These are phyloP conservation scores for Ustilago crameri DNA, from an alignment of 1,284 basidiomycete species.

Conservation along the genomic window DNA sequence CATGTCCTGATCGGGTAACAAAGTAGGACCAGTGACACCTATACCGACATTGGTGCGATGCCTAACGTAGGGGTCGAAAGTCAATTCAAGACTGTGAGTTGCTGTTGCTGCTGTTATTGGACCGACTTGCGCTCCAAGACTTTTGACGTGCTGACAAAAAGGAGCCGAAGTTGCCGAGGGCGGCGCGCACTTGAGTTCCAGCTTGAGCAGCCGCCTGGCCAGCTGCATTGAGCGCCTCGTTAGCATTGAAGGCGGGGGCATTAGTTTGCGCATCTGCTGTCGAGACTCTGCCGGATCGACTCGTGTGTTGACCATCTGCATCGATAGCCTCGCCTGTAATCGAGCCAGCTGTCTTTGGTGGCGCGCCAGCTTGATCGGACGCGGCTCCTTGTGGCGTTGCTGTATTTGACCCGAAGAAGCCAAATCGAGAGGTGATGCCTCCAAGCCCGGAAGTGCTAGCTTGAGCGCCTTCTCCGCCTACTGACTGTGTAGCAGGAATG, in stretches of 20 bases:
- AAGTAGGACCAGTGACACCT: too few relatives aligned
- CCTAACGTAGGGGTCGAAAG: not conserved
- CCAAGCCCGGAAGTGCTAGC: conserved; percentile 13
- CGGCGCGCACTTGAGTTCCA: conserved; percentile 59
- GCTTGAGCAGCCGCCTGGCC: conserved; percentile 56
- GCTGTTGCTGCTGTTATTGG: conserved; percentile 12
- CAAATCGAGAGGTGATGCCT: conserved; percentile 26
- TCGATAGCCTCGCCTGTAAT: conserved; percentile 54
- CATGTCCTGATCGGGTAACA: too few relatives aligned
- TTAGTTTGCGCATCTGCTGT: conserved; percentile 5
- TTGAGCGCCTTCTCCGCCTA: conserved; percentile 4
- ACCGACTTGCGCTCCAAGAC: conserved; percentile 42
- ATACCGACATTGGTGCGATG: not conserved
- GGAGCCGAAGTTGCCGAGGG: conserved; percentile 60
- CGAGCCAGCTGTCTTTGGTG: conserved; percentile 24
- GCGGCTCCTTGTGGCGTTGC: conserved; percentile 4
- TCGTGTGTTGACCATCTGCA: conserved; percentile 37
- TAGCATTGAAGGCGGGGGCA: conserved; percentile 30
- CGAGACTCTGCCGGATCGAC: conserved; percentile 28
- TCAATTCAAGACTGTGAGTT: not conserved
- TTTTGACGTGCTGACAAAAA: conserved; percentile 57
- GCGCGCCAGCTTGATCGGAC: not conserved
- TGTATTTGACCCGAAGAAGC: conserved; percentile 26
- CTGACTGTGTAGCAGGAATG: conserved; percentile 23
- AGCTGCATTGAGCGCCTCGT: conserved; percentile 43